Evolutionary conservation across 352 stramenopile species (phyloP).

Genomic region (Phytophthora uliginosa): DNA sequence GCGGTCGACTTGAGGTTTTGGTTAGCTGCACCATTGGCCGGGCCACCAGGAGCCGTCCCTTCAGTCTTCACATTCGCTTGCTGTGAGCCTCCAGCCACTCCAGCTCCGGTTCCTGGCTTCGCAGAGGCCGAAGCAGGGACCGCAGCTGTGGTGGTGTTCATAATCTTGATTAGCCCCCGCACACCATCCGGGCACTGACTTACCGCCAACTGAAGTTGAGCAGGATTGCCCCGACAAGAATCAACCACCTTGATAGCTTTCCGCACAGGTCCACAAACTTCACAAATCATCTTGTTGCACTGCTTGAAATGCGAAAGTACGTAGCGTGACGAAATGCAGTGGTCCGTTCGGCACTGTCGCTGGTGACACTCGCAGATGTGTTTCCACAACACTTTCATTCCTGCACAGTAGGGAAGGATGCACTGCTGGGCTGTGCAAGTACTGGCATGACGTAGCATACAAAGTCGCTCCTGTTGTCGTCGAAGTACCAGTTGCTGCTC

Average conservation of each 20-base stretch:
- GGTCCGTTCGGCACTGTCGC: slow-evolving; percentile 86
- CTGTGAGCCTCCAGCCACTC: slow-evolving; percentile 3
- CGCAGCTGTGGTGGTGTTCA: slow-evolving; percentile 77
- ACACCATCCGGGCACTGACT: slow-evolving; percentile 82
- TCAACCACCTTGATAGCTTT: slow-evolving; percentile 92
- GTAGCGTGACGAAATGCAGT: slow-evolving; percentile 91
- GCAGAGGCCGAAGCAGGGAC: slow-evolving; percentile 14
- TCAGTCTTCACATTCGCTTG: slow-evolving; percentile 31
- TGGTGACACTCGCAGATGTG: slow-evolving; percentile 93
- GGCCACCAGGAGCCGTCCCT: slow-evolving; percentile 11
- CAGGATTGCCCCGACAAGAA: slow-evolving; percentile 78
- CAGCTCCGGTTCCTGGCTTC: slow-evolving; percentile 38
- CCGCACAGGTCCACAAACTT: slow-evolving; percentile 88
- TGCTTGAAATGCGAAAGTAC: slow-evolving; percentile 93
- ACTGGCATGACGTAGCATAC: slow-evolving; percentile 89
- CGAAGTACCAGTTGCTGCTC: slow-evolving; percentile 89
- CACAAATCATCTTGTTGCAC: slow-evolving; percentile 93
- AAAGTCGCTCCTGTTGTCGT: slow-evolving; percentile 87
- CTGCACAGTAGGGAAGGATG: slow-evolving; percentile 84
- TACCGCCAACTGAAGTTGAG: slow-evolving; percentile 75
- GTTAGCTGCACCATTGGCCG: slow-evolving; percentile 6
- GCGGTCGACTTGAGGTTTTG: slow-evolving; percentile 1
- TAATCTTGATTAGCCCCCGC: slow-evolving; percentile 89
- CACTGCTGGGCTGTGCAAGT: slow-evolving; percentile 78
- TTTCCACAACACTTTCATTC: slow-evolving; percentile 93